These are phyloP conservation scores for Cryptosporidium viatorum DNA, from an alignment of 169 alveolate genomes.

Conservation along the genomic window DNA sequence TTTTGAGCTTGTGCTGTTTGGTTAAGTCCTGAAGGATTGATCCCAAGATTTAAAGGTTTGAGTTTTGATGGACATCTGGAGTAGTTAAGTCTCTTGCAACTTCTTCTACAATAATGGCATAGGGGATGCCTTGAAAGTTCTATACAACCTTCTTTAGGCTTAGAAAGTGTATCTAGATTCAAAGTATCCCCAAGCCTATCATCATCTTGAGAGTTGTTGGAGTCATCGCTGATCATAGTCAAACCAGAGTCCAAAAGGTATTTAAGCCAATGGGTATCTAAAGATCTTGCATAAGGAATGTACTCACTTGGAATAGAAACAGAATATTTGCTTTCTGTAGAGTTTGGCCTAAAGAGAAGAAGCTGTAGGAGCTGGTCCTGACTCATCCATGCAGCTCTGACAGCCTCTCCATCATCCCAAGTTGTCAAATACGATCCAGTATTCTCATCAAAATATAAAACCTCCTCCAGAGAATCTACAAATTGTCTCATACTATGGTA, in stretches of 20 bases:
- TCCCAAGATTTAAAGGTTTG: conserved; percentile 25
- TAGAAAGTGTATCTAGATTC: conserved; percentile 1
- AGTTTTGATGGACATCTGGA: conserved; percentile 73
- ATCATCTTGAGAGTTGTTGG: not conserved
- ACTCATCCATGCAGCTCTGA: conserved; percentile 65
- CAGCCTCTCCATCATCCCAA: conserved; percentile 75
- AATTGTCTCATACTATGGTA: conserved; percentile 67
- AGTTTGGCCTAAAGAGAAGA: conserved; percentile 49
- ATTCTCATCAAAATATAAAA: conserved; percentile 48
- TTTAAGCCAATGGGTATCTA: conserved; percentile 23
- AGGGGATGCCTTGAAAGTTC: conserved; percentile 56
- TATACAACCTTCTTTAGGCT: conserved; percentile 55
- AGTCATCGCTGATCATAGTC: not conserved
- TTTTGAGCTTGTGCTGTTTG: not conserved
- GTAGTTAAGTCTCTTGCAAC: conserved; percentile 34
- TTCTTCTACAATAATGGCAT: conserved; percentile 66
- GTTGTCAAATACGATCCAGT: conserved; percentile 46
- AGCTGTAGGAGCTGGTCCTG: conserved; percentile 71
- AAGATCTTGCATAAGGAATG: conserved; percentile 57
- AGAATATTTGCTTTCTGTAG: conserved; percentile 68
- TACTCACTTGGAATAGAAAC: conserved; percentile 55
- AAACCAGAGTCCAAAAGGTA: conserved; percentile 42
- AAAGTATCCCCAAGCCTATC: conserved; percentile 33
- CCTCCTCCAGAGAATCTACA: conserved; percentile 69
- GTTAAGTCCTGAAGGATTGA: conserved; percentile 4